Percentiles rank a stretch among this genome's conserved stretches.
phyloP scores from a whole-genome alignment of 768 basidiomycete species.

The Cyathus striatus region DNA sequence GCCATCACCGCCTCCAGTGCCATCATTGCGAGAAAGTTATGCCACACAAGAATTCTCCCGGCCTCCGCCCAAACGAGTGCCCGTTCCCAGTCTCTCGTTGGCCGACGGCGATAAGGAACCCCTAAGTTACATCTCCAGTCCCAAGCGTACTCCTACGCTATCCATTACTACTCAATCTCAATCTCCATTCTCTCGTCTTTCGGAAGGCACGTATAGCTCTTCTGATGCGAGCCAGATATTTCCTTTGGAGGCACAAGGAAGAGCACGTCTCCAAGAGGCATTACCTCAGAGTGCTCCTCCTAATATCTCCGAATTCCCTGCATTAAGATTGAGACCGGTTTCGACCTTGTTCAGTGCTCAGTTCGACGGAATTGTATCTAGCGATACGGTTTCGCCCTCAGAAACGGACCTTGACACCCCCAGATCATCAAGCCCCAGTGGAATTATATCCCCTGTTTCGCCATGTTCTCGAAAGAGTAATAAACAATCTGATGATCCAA shows the following conservation, averaged over 20 bases:
- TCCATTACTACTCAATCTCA: slow-evolving; percentile 34
- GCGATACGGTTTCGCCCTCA: slow-evolving; percentile 26
- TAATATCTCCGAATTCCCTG: slow-evolving; percentile 54
- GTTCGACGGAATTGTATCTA: slow-evolving; percentile 43
- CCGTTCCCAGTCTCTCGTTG: slow-evolving; percentile 32
- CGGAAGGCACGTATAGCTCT: slow-evolving; percentile 12
- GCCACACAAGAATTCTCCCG: slow-evolving; percentile 15
- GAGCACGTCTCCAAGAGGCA: slow-evolving; percentile 20
- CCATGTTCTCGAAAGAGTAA: slow-evolving; percentile 24
- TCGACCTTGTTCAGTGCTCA: slow-evolving; percentile 73
- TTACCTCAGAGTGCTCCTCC: slow-evolving; percentile 63
- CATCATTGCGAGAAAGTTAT: slow-evolving; percentile 36
- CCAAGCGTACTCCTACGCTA: slow-evolving; percentile 33
- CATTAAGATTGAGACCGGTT: slow-evolving; percentile 67
- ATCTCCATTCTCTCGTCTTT: slow-evolving; percentile 12
- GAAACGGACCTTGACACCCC: slow-evolving; percentile 45
- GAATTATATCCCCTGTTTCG: slow-evolving; percentile 43
- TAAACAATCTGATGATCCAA: slow-evolving; percentile 14
- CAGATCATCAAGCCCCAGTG: slow-evolving; percentile 40
- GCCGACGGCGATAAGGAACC: slow-evolving; percentile 4
- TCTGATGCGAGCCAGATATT: slow-evolving; percentile 17
- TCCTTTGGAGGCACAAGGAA: slow-evolving; percentile 10
- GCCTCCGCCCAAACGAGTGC: slow-evolving; percentile 26
- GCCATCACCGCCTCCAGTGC: slow-evolving; percentile 51
- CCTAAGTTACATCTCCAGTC: slow-evolving; percentile 13